phyloP scores from a whole-genome alignment of 2,329 filamentous ascomycete species.

The Rutstroemia sp. region DNA sequence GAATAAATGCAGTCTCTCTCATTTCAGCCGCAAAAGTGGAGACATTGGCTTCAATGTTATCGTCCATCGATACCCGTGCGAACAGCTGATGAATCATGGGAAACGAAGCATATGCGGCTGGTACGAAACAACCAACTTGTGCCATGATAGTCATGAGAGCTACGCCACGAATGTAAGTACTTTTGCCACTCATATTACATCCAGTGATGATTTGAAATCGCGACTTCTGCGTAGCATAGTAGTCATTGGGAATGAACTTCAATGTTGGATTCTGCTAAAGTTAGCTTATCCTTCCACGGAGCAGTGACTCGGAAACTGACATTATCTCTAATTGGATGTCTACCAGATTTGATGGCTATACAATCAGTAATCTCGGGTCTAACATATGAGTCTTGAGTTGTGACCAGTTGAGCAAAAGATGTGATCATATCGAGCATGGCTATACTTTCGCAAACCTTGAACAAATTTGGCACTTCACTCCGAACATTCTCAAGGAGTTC shows the following conservation, averaged over 20 bases:
- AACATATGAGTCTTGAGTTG: conserved; percentile 51
- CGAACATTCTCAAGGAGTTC: conserved; percentile 67
- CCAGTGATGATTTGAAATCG: conserved; percentile 92
- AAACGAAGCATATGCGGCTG: conserved; percentile 75
- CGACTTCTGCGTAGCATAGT: conserved; percentile 71
- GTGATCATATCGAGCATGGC: conserved; percentile 81
- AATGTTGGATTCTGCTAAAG: conserved; percentile 46
- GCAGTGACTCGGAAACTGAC: conserved; percentile 20
- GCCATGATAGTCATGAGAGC: conserved; percentile 88
- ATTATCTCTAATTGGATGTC: conserved; percentile 64
- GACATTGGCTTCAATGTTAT: conserved; percentile 82
- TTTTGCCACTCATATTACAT: conserved; percentile 98
- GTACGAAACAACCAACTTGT: conserved; percentile 86
- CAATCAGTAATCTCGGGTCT: conserved; percentile 56
- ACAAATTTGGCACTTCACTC: conserved; percentile 62
- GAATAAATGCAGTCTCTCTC: conserved; percentile 90
- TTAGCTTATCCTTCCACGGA: not conserved
- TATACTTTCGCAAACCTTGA: conserved; percentile 79
- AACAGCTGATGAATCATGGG: conserved; percentile 79
- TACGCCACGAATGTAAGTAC: conserved; percentile 83
- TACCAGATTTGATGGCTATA: conserved; percentile 57
- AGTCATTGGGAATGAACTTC: conserved; percentile 81
- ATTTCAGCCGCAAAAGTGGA: conserved; percentile 94
- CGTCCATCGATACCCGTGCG: conserved; percentile 77
- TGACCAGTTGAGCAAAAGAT: conserved; percentile 68